phyloP scores from a whole-genome alignment of 768 basidiomycete genomes.

The Calocera cornea region DNA sequence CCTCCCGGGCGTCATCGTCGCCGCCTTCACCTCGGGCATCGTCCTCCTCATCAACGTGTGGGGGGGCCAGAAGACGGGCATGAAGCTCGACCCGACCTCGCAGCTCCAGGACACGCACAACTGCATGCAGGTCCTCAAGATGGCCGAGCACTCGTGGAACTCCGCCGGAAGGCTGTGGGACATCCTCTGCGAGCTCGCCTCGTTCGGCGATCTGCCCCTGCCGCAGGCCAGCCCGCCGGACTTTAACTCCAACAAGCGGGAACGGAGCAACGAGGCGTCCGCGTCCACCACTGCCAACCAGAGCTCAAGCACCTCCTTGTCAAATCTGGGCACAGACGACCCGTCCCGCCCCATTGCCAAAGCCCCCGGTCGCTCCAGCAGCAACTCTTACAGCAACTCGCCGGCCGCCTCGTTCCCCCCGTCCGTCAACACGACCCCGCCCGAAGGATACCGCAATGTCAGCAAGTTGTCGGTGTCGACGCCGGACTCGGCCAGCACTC shows the following conservation, averaged over 20 bases:
- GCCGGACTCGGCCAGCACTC: not conserved
- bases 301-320: not conserved
- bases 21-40: slow-evolving; percentile 37
- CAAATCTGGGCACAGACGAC: not conserved
- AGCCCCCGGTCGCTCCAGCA: not conserved
- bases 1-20: slow-evolving; percentile 27
- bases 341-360: not conserved
- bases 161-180: slow-evolving; percentile 33
- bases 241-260: slow-evolving; percentile 40
- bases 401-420: not conserved
- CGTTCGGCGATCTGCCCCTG: slow-evolving; percentile 54
- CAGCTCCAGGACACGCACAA: slow-evolving; percentile 49
- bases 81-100: slow-evolving; percentile 31
- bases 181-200: slow-evolving; percentile 57
- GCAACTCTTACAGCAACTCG: not conserved
- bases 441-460: not conserved
- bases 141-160: slow-evolving; percentile 22
- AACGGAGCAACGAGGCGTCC: slow-evolving; percentile 37
- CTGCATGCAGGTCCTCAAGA: slow-evolving; percentile 41
- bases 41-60: slow-evolving; percentile 54
- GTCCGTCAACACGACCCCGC: not conserved
- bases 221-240: slow-evolving; percentile 41
- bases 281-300: slow-evolving; percentile 7
- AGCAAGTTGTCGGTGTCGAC: not conserved
- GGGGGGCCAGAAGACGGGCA: slow-evolving; percentile 41